phyloP scores from a whole-genome alignment of 129 eudicot genomes.

The Cynara cardunculus region DNA sequence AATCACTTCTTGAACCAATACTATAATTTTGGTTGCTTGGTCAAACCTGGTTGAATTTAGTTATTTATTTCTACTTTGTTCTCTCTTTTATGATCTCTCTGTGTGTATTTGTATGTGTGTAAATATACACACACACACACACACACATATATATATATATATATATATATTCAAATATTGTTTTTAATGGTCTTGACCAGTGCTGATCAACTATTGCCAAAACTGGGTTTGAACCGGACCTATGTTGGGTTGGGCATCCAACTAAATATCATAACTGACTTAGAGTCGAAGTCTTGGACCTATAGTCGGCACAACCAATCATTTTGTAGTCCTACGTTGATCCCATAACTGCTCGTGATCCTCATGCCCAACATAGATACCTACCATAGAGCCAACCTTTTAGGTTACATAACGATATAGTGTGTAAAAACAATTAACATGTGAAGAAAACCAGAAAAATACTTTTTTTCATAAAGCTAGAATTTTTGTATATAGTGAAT shows the following conservation, averaged over 20 bases:
- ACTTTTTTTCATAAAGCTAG: not conserved
- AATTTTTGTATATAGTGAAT: not conserved
- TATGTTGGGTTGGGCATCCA: not conserved
- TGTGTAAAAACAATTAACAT: not conserved
- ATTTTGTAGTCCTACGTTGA: not conserved
- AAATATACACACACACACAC: too few species aligned
- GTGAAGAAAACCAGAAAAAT: not conserved
- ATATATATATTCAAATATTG: not conserved
- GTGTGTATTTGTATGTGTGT: not conserved
- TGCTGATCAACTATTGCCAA: not conserved
- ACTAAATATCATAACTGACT: not conserved
- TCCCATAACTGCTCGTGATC: not conserved
- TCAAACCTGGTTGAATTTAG: not conserved
- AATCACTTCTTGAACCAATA: not conserved
- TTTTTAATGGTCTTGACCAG: not conserved
- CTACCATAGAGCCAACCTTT: not conserved
- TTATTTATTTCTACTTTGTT: too few species aligned
- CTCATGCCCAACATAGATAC: not conserved
- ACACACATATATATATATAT: too few species aligned
- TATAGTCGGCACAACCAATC: not conserved
- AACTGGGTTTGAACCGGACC: not conserved
- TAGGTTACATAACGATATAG: not conserved
- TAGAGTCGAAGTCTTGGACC: not conserved
- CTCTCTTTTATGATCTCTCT: too few species aligned
- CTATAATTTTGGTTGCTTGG: not conserved